Base-by-base conservation (phyloP, 108 stramenopile species). In the Skeletonema menzelii region DNA sequence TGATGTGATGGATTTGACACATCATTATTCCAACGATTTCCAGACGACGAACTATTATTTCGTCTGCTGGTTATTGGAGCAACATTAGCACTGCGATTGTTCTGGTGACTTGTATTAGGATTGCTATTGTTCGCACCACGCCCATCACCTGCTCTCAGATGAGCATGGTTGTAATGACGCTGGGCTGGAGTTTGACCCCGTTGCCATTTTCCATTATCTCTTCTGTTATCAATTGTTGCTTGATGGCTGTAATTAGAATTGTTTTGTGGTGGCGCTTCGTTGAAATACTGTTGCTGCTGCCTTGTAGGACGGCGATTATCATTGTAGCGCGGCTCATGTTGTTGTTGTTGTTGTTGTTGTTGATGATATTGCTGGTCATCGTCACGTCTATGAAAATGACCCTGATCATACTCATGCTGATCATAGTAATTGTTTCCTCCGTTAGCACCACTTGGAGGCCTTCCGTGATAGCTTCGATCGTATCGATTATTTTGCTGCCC, bases 121-220 rank as follows among this genome's bases (percentile, higher is more conserved):
- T 40, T 42, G 40, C 40, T 42, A 42, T 42, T 42, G 40, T n/a
- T n/a, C 15, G 15, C 4, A 42, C 15, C 15, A 42, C 37, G 11
- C 0, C 15, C 40, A 42, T 42, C 4, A 42, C 40, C 40, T 42
- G 40, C 15, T 42, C 40, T 42, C 15, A 42, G 15, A 3, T 4
- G 15, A 42, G 22, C 22, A 6, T 24, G 46, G 15, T 8, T 26
- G n/a, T 31, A 15, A 27, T 13, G 64, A 2, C 31, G 15, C 1
- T 66, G 65, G 2, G 19, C 19, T 56, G 10, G 49, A 15, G 13
- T 64, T 64, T 61, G 58, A 5, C 59, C 67, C 14, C 67, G 58
- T 68, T 60, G 58, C 67, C 67, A 61, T 61, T 34, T 27, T 11
- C 66, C 22, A n/a, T n/a, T n/a, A n/a, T n/a, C n/a, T 17, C 26